phyloP scores from a whole-genome alignment of 768 basidiomycete genomes.

The Suillus brevipes region DNA sequence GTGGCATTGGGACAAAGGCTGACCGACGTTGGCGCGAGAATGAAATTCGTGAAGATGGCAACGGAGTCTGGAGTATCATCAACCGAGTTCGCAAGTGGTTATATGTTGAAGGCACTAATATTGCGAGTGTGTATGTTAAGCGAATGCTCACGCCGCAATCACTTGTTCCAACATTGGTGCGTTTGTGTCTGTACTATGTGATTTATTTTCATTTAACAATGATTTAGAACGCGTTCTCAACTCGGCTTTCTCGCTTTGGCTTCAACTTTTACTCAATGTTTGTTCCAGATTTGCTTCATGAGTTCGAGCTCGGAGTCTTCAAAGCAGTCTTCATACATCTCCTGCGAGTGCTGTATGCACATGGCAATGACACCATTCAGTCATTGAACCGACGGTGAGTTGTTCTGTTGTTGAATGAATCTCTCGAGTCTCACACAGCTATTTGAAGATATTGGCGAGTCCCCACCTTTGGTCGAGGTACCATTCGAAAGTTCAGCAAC shows the following conservation, averaged over 20 bases:
- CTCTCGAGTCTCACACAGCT: no score
- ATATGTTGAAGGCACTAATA: no score
- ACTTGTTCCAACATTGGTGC: neutral
- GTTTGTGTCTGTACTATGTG: neutral
- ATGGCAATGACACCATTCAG: neutral
- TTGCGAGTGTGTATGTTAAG: no score
- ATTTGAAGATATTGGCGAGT: constrained; percentile 30
- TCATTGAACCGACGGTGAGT: neutral
- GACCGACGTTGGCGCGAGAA: no score
- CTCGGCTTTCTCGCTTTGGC: constrained; percentile 13
- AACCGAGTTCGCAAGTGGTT: no score
- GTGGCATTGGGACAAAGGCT: no score
- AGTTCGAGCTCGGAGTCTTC: constrained; percentile 40
- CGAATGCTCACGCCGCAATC: no score
- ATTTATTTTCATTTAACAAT: no score
- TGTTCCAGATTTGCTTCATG: constrained; percentile 39
- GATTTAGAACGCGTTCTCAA: constrained; percentile 39
- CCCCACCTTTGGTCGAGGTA: constrained; percentile 32
- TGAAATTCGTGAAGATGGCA: no score
- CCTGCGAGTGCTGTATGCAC: constrained; percentile 30
- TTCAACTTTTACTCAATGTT: constrained; percentile 31
- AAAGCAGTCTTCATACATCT: constrained; percentile 37
- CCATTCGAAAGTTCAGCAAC: constrained; percentile 29
- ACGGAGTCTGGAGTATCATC: no score
- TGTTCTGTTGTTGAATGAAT: no score